Percentiles rank a stretch among this genome's conserved stretches.
Conservation (phyloP, 2,329 filamentous ascomycete species). For the Cercospora sp. region DNA sequence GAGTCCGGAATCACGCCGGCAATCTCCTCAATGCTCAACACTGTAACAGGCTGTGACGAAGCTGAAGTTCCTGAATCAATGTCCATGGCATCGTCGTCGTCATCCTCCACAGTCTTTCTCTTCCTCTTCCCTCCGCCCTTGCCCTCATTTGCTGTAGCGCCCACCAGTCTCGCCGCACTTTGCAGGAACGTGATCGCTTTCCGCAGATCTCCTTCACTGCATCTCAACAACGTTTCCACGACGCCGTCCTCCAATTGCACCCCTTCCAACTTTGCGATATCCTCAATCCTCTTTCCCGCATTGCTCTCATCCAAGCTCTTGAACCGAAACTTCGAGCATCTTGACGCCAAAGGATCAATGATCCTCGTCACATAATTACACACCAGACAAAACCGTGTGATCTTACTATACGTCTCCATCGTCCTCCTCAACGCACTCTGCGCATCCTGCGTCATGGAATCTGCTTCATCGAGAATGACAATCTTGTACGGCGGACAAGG, state of each 20-base stretch:
- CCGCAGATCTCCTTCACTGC: conserved; percentile 89
- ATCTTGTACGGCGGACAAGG: conserved; percentile 99
- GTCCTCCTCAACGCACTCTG: conserved; percentile 89
- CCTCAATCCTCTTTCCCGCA: conserved; percentile 72
- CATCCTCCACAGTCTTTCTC: conserved; percentile 61
- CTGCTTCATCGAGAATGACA: conserved; percentile 95
- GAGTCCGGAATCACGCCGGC: conserved; percentile 84
- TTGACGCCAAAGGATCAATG: conserved; percentile 89
- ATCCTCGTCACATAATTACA: conserved; percentile 99
- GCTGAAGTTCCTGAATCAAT: conserved; percentile 39
- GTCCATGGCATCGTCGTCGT: conserved; percentile 57
- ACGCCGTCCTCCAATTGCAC: conserved; percentile 77
- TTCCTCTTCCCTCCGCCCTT: conserved; percentile 34
- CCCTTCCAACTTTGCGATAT: conserved; percentile 79
- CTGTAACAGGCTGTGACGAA: conserved; percentile 58
- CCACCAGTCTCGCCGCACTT: conserved; percentile 85
- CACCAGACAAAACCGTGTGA: conserved; percentile 94
- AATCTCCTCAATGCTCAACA: conserved; percentile 86
- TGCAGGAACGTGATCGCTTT: conserved; percentile 97
- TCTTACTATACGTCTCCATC: conserved; percentile 97
- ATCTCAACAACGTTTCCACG: conserved; percentile 78
- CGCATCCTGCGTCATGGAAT: conserved; percentile 98
- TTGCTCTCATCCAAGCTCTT: conserved; percentile 90
- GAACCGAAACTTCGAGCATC: conserved; percentile 97
- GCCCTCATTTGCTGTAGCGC: conserved; percentile 48